Conservation (phyloP, 2,329 filamentous ascomycete genomes). For the Botryotinia narcissicola region DNA sequence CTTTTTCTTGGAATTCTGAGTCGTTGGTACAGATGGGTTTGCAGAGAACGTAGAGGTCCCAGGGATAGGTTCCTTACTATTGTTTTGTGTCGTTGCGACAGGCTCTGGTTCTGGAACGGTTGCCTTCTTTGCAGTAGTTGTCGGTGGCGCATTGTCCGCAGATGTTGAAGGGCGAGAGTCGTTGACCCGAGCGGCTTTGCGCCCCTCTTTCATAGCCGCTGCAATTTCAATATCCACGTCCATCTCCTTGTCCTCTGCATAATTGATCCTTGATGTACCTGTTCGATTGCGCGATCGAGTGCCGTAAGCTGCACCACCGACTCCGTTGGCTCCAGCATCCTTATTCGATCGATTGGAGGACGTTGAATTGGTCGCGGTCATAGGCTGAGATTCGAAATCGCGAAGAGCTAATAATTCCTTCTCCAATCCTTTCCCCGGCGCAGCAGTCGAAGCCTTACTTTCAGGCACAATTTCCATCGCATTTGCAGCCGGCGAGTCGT, state of each 20-base stretch:
- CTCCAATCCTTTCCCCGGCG: constrained; percentile 24
- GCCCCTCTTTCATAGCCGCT: constrained; percentile 53
- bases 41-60: constrained; percentile 59
- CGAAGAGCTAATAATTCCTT: constrained; percentile 23
- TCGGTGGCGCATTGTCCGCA: constrained; percentile 25
- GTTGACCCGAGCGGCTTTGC: constrained; percentile 51
- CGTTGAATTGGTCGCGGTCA: constrained; percentile 49
- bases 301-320: constrained; percentile 60
- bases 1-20: constrained; percentile 71
- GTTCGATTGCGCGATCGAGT: constrained; percentile 90
- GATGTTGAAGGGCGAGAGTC: constrained; percentile 17
- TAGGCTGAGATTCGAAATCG: constrained; percentile 43
- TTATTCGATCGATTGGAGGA: constrained; percentile 49
- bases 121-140: constrained; percentile 43
- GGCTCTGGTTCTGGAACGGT: constrained; percentile 35
- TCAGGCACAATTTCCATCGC: constrained; percentile 18
- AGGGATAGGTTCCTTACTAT: constrained; percentile 50
- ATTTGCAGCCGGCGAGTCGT: constrained; percentile 24
- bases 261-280: constrained; percentile 80
- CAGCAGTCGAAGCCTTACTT: constrained; percentile 15
- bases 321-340: constrained; percentile 41
- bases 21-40: constrained; percentile 40
- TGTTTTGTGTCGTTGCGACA: constrained; percentile 31
- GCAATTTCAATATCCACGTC: constrained; percentile 83
- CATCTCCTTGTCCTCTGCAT: constrained; percentile 89